Evolutionary conservation across 176 grass and related monocot genomes (phyloP).

Genomic region (Rhipidocladum racemiflorum): DNA sequence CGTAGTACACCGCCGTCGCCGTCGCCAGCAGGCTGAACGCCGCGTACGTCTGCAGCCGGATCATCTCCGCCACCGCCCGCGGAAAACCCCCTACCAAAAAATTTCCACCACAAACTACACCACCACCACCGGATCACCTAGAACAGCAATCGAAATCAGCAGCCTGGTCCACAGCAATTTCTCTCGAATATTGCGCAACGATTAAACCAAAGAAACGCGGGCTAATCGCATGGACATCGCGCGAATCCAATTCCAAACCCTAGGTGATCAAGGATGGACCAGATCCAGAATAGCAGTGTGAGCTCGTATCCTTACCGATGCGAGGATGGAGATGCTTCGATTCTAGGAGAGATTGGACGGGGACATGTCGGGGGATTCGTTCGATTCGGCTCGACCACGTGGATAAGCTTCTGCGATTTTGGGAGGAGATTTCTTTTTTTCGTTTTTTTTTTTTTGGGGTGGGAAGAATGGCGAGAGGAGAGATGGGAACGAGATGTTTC

Average conservation of each 20-base stretch:
- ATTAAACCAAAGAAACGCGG: not conserved
- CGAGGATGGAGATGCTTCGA: not conserved
- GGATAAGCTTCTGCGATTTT: conserved; percentile 17
- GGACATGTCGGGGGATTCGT: not conserved
- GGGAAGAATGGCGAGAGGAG: not conserved
- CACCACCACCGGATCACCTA: not conserved
- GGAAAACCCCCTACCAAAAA: not conserved
- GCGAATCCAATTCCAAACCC: not conserved
- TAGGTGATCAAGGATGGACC: not conserved
- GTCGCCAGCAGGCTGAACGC: conserved; percentile 95
- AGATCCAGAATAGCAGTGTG: not conserved
- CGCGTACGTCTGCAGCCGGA: conserved; percentile 80
- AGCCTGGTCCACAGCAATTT: not conserved
- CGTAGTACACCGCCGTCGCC: conserved; percentile 68
- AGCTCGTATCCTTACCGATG: not conserved
- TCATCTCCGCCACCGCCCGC: conserved; percentile 42
- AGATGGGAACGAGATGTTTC: not conserved
- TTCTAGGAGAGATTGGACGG: conserved; percentile 12
- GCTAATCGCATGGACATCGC: not conserved
- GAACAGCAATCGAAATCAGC: not conserved
- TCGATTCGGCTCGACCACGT: not conserved
- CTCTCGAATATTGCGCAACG: not conserved
- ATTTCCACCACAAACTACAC: not conserved
- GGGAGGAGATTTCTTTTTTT: not conserved
- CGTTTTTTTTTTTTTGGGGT: not conserved